These are phyloP conservation scores for Hyparrhenia diplandra DNA, from an alignment of 176 grass and related monocot genomes.

Conservation along the genomic window DNA sequence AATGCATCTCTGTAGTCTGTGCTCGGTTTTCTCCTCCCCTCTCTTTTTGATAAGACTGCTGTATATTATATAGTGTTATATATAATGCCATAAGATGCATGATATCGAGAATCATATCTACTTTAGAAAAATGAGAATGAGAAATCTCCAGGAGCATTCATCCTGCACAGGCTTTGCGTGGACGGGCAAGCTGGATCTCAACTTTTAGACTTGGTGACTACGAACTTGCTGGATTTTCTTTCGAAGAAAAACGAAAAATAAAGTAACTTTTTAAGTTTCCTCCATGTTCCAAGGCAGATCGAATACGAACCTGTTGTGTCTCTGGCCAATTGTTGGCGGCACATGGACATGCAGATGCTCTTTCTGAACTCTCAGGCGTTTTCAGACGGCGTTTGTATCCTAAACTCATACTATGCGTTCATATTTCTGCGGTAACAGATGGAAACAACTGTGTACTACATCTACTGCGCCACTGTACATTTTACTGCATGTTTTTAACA, in stretches of 20 bases:
- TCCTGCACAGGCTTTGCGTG: background rate
- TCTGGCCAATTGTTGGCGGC: background rate
- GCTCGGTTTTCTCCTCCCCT: background rate
- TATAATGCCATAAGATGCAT: no score
- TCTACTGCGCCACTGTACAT: background rate
- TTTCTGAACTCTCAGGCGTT: background rate
- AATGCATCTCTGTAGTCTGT: background rate
- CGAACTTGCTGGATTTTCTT: background rate
- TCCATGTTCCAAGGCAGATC: background rate
- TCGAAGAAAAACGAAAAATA: background rate
- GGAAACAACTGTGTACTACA: background rate
- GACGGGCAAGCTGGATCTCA: background rate
- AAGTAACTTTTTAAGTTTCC: background rate
- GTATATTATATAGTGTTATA: no score
- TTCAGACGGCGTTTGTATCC: background rate
- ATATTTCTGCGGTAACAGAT: background rate
- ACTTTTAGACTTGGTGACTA: background rate
- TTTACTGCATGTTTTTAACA: slow-evolving; percentile 2
- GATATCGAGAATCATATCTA: background rate
- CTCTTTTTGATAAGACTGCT: background rate
- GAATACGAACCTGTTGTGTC: slow-evolving; percentile 12
- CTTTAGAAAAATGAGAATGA: slow-evolving; percentile 22
- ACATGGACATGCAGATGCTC: background rate
- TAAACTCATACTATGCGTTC: background rate
- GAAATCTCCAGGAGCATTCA: slow-evolving; percentile 7